Percentiles rank a stretch among this genome's conserved stretches.
These are phyloP conservation scores for Cucumis melo DNA, from an alignment of 306 rosid species.

Conservation along the genomic window DNA sequence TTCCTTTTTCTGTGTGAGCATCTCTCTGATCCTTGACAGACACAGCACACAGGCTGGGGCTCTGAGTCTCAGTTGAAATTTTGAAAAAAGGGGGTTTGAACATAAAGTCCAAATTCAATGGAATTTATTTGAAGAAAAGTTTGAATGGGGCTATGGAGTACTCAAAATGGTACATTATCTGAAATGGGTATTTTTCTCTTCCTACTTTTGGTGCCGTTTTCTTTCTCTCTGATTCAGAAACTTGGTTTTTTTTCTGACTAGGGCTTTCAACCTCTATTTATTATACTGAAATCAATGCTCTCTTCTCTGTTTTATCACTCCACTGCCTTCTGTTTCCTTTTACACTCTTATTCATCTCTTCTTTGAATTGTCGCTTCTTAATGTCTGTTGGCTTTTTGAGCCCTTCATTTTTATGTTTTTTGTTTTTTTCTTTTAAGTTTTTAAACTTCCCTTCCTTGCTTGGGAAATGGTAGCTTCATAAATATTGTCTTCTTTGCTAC, in stretches of 20 bases:
- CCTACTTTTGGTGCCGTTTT: slow-evolving; percentile 38
- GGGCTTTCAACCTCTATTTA: slow-evolving; percentile 74
- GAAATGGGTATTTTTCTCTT: slow-evolving; percentile 79
- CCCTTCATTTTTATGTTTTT: slow-evolving; percentile 29
- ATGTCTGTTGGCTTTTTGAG: slow-evolving; percentile 29
- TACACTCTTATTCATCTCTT: slow-evolving; percentile 25
- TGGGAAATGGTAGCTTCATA: slow-evolving; percentile 10
- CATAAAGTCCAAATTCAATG: slow-evolving; percentile 27
- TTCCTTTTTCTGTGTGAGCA: not conserved
- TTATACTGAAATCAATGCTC: slow-evolving; percentile 67
- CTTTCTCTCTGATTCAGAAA: slow-evolving; percentile 24
- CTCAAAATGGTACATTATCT: slow-evolving; percentile 71
- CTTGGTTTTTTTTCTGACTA: slow-evolving; percentile 44
- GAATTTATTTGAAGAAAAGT: slow-evolving; percentile 23
- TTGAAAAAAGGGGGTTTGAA: slow-evolving; percentile 24
- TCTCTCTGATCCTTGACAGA: slow-evolving; percentile 22
- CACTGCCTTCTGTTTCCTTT: slow-evolving; percentile 29
- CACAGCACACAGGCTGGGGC: slow-evolving; percentile 15
- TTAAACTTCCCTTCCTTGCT: slow-evolving; percentile 7
- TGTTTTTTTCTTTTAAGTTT: slow-evolving; percentile 21
- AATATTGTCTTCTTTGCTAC: not conserved
- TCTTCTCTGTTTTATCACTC: slow-evolving; percentile 35
- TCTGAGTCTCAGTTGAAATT: slow-evolving; percentile 3
- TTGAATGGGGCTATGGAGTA: slow-evolving; percentile 34
- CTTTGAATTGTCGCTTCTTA: slow-evolving; percentile 42